Percentiles rank a stretch among this genome's conserved stretches.
These are phyloP conservation scores for Alternaria gansuensis DNA, from an alignment of 2,329 filamentous ascomycete species.

Conservation along the genomic window DNA sequence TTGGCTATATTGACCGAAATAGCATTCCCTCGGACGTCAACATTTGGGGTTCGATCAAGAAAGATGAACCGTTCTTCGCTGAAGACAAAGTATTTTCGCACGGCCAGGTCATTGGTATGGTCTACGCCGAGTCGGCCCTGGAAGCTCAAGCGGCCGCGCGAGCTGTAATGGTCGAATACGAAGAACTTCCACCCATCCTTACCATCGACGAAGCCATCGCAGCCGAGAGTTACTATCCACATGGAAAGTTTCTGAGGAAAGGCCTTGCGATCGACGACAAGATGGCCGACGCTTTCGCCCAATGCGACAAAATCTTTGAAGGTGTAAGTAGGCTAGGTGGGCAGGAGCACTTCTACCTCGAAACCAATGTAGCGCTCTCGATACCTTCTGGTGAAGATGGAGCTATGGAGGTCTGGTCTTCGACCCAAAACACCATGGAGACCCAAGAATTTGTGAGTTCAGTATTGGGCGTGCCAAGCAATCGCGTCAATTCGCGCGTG, in stretches of 20 bases:
- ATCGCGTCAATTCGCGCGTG: constrained; percentile 87
- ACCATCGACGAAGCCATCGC: constrained; percentile 96
- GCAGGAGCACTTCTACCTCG: constrained; percentile 96
- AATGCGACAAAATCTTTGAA: constrained; percentile 82
- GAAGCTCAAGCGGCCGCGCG: constrained; percentile 81
- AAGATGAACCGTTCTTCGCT: constrained; percentile 89
- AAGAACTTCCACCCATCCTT: constrained; percentile 84
- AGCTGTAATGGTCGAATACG: constrained; percentile 86
- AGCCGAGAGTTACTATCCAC: constrained; percentile 83
- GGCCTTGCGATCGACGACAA: constrained; percentile 65
- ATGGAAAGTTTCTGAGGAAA: constrained; percentile 79
- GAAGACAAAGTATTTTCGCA: constrained; percentile 86
- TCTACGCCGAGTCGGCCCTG: constrained; percentile 80
- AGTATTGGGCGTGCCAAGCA: constrained; percentile 81
- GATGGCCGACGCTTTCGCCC: constrained; percentile 74
- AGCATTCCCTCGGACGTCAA: constrained; percentile 86
- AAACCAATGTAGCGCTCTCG: constrained; percentile 84
- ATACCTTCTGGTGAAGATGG: constrained; percentile 91
- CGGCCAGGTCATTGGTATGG: constrained; percentile 88
- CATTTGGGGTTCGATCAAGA: constrained; percentile 82
- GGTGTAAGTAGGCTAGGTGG: constrained; percentile 87
- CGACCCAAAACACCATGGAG: constrained; percentile 54
- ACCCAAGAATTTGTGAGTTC: constrained; percentile 74
- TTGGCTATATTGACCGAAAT: constrained; percentile 81
- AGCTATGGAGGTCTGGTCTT: constrained; percentile 82